These are phyloP conservation scores for Capsicum pubescens DNA, from an alignment of 257 asterid genomes.

Conservation along the genomic window DNA sequence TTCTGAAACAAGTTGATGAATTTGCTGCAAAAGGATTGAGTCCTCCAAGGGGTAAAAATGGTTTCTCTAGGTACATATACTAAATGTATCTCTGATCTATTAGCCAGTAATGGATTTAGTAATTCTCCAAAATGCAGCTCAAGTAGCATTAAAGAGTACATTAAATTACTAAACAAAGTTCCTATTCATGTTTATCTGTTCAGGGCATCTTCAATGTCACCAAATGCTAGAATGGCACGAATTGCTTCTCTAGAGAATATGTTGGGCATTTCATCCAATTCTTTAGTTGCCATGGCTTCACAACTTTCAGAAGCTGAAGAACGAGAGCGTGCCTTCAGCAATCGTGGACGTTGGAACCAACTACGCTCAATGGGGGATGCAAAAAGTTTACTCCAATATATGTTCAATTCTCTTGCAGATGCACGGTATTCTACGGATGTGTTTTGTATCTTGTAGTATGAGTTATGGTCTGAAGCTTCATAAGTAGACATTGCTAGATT, in stretches of 20 bases:
- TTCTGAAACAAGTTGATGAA: constrained; percentile 87
- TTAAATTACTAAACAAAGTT: not conserved
- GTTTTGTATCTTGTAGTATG: constrained; percentile 11
- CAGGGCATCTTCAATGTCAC: constrained; percentile 95
- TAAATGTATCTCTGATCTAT: not conserved
- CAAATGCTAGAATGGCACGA: constrained; percentile 90
- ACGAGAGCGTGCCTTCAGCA: constrained; percentile 75
- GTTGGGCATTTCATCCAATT: constrained; percentile 90
- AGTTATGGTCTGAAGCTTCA: not conserved
- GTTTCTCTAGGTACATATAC: constrained; percentile 66
- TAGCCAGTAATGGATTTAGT: not conserved
- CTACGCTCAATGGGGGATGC: constrained; percentile 98
- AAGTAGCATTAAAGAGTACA: not conserved
- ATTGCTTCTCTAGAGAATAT: constrained; percentile 95
- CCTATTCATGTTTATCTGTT: constrained; percentile 10
- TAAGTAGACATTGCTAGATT: not conserved
- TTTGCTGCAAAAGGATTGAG: constrained; percentile 82
- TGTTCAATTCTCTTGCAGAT: constrained; percentile 87
- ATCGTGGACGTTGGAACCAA: constrained; percentile 97
- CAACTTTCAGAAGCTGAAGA: constrained; percentile 99
- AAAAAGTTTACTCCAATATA: constrained; percentile 79
- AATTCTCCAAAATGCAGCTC: constrained; percentile 22
- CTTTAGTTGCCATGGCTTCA: constrained; percentile 98
- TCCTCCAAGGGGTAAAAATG: constrained; percentile 92
- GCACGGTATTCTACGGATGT: constrained; percentile 57